Evolutionary conservation across 345 rosid species (phyloP).

Genomic region (Raphanus raphanistrum): DNA sequence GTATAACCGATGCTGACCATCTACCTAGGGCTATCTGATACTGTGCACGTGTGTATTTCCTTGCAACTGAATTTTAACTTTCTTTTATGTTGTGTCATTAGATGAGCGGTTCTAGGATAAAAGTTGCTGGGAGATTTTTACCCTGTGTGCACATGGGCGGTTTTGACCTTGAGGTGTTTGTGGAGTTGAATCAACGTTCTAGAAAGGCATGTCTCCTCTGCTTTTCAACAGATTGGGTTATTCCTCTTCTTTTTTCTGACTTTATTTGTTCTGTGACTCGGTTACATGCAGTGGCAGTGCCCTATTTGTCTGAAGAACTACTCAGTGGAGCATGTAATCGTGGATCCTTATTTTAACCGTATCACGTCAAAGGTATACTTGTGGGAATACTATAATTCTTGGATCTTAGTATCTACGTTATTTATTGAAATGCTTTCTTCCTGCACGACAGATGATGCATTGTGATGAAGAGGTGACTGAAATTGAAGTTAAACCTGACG

Average conservation of each 20-base stretch:
- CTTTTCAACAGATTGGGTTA: background rate
- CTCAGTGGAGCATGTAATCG: slow-evolving; percentile 74
- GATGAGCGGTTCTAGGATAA: slow-evolving; percentile 98
- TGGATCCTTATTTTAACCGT: slow-evolving; percentile 92
- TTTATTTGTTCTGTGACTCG: slow-evolving; percentile 22
- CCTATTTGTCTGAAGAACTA: slow-evolving; percentile 92
- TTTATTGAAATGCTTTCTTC: slow-evolving; percentile 18
- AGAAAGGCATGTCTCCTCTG: slow-evolving; percentile 70
- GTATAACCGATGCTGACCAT: slow-evolving; percentile 2
- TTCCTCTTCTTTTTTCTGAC: slow-evolving; percentile 24
- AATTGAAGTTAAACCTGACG: slow-evolving; percentile 89
- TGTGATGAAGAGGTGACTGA: slow-evolving; percentile 88
- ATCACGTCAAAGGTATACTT: slow-evolving; percentile 69
- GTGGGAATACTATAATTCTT: slow-evolving; percentile 6
- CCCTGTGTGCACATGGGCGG: slow-evolving; percentile 97
- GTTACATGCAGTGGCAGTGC: slow-evolving; percentile 89
- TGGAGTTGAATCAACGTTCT: slow-evolving; percentile 94
- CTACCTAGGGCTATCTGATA: no score
- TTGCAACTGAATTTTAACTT: slow-evolving; percentile 1
- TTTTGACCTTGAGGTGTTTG: slow-evolving; percentile 94
- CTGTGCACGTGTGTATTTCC: background rate
- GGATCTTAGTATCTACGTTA: background rate
- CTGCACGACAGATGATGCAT: slow-evolving; percentile 62
- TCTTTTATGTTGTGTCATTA: slow-evolving; percentile 34
- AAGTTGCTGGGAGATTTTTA: slow-evolving; percentile 93